Base-by-base conservation (phyloP, 441 rosid genomes). In the Bocquillonia castaneifolia region DNA sequence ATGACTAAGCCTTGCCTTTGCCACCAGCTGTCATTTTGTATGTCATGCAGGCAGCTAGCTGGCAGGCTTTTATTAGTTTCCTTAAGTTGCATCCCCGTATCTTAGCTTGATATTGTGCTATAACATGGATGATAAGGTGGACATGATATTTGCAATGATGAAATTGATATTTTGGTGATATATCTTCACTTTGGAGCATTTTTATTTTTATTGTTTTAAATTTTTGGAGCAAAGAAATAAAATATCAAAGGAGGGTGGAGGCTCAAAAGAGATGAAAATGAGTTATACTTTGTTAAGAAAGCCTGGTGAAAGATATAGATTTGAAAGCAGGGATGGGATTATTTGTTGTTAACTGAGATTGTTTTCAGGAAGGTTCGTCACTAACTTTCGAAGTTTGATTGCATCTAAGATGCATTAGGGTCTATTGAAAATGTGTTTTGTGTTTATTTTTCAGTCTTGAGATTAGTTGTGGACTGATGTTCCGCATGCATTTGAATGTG, bases 31-130 rank as follows among this genome's bases (percentile, higher is more conserved):
- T 28, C 12, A 12, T 50, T 34, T 26, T 28, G 25, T 14, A 22
- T 5, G 42, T n/a, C 61, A 12, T 32, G 34, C 26, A 26, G 68
- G 26, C 59, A 65, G 18, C 31, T 65, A 28, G 44, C 62, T 57
- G 10, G 23, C 54, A 28, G 22, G 34, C 36, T 53, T 62, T 32
- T 63, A 51, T 25, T 29, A 55, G 50, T 63, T 59, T 44, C 48
- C 56, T 54, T 6, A 22, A 32, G 18, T 42, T 50, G 50, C 31
- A 42, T 56, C 31, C 22, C 29, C 18, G 5, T 58, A 36, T 47
- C 59, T 58, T 48, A 18, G 36, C 42, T 34, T 34, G 34, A 15
- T 34, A 5, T 7, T 50, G 47, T 50, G 7, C 15, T 31, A 0
- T 20, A 26, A 51, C 7, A 20, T 69, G 28, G 0, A 22, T 42